Conservation (phyloP, 306 rosid genomes). For the Cucurbita moschata region DNA sequence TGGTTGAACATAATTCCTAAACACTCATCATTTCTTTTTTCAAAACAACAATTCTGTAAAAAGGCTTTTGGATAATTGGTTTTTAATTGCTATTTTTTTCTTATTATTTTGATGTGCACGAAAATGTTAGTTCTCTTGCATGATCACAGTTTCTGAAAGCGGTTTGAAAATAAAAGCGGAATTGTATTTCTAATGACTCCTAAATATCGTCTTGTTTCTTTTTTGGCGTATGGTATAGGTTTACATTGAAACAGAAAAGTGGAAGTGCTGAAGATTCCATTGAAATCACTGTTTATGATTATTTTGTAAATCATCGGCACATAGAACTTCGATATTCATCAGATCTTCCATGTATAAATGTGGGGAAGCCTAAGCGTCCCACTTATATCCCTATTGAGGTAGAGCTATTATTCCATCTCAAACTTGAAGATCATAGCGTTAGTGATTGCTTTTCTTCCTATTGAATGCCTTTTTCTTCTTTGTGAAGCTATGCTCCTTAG, state of each 20-base stretch:
- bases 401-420: neutral
- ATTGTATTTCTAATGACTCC: neutral
- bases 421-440: neutral
- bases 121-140: neutral
- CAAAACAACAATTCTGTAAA: neutral
- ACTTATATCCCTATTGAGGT: constrained; percentile 86
- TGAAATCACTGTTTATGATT: constrained; percentile 76
- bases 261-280: constrained; percentile 12
- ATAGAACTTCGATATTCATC: constrained; percentile 52
- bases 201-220: neutral
- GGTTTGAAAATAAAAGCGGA: neutral
- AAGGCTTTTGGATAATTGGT: neutral
- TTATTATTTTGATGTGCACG: neutral
- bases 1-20: neutral
- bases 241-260: constrained; percentile 39
- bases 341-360: constrained; percentile 75
- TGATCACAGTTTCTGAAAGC: neutral
- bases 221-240: constrained; percentile 20
- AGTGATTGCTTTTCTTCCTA: neutral
- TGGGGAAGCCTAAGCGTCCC: constrained; percentile 86
- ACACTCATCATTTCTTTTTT: neutral
- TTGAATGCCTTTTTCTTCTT: neutral
- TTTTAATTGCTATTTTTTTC: neutral
- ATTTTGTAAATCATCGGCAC: constrained; percentile 49
- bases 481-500: constrained; percentile 56